phyloP scores from a whole-genome alignment of 2,329 filamentous ascomycete genomes.

The Botryosphaeria dothidea region DNA sequence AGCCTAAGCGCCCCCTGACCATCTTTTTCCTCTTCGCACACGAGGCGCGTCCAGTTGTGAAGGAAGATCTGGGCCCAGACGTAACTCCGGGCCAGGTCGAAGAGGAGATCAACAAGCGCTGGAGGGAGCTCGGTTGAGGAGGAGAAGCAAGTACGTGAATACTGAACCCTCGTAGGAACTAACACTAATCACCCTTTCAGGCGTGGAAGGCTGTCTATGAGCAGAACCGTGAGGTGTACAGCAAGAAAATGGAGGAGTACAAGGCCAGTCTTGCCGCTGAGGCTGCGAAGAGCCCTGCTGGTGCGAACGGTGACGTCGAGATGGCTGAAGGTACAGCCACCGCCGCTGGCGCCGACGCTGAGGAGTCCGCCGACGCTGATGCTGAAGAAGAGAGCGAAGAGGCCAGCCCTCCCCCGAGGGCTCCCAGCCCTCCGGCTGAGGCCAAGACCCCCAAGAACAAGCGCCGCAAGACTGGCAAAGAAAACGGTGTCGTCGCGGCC shows the following conservation, averaged over 20 bases:
- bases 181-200: not conserved
- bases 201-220: constrained; percentile 12
- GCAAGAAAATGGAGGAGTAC: constrained; percentile 10
- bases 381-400: constrained; percentile 7
- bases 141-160: constrained; percentile 65
- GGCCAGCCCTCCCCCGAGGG: constrained; percentile 17
- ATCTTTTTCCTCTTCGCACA: constrained; percentile 96
- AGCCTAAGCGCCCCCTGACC: constrained; percentile 89
- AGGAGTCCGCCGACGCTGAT: not conserved
- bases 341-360: not conserved
- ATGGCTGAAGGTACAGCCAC: constrained; percentile 8
- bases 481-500: constrained; percentile 5
- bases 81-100: constrained; percentile 65
- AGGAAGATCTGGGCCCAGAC: constrained; percentile 57
- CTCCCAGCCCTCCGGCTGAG: constrained; percentile 14
- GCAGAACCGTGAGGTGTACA: constrained; percentile 11
- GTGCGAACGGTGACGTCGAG: constrained; percentile 3
- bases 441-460: constrained; percentile 20
- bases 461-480: constrained; percentile 20
- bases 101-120: constrained; percentile 82
- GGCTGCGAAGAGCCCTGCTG: not conserved
- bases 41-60: constrained; percentile 79
- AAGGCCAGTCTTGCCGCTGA: not conserved
- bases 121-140: constrained; percentile 73
- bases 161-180: not conserved